Base-by-base conservation (phyloP, 805 yeast genomes). In the Wickerhamiella alocasiicola region DNA sequence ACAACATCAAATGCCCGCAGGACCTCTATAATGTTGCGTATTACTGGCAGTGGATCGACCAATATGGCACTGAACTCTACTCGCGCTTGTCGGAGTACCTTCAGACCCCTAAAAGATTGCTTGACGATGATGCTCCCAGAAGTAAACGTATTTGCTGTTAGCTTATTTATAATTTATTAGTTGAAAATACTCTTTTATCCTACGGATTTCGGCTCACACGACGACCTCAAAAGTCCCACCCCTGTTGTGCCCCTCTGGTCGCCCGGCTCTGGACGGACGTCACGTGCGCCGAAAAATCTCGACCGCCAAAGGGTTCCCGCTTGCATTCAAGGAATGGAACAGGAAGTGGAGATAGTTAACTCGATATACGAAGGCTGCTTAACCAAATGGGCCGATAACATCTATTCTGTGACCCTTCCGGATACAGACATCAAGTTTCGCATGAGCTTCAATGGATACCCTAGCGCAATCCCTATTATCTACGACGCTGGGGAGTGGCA, bases 361-460 rank as follows among this genome's bases (percentile, higher is more conserved):
- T 91, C 95, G 3, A 88, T 91, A 9, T 88, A 74, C 54, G 95
- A 94, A 1, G 81, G 68, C 12, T 66, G 74, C 30, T 55, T 75
- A 26, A 58, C 49, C 19, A 45, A 49, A 27, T 46, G 50, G 41
- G 49, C 59, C 5, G 46, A 51, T 1, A 55, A 62, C 6, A 60
- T 71, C 6, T 70, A 70, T 33, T 63, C 79, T 11, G 60, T 61
- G 19, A 59, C 74, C 1, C 84, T 94, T 0, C 73, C 75, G 40
- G 79, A 78, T 50, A 75, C 72, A 38, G 67, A 68, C 26, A 65
- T 79, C 34, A 57, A 59, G 2, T 61, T 83, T n/a, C 78, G 79
- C 48, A 55, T 88, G 45, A 72, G 80, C 20, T 80, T 91, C 51
- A 91, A 94, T 0, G 59, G 60, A 6, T 49, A 54, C 0, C 91